Percentiles rank a stretch among this genome's conserved stretches.
phyloP scores from a whole-genome alignment of 306 rosid species.

The Trifolium fragiferum region DNA sequence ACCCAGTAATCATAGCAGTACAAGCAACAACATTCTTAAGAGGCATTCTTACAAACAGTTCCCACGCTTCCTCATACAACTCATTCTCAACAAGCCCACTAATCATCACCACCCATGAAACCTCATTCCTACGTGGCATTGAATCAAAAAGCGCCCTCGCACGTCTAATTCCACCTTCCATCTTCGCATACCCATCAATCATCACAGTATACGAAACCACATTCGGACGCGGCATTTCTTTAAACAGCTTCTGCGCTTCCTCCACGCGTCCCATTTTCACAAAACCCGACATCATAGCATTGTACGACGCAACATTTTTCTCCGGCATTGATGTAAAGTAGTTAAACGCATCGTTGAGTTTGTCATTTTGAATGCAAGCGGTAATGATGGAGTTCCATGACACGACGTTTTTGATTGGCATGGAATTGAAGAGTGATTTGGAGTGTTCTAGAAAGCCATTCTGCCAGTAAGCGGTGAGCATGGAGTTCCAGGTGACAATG shows the following conservation, averaged over 20 bases:
- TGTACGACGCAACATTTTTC: constrained; percentile 55
- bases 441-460: constrained; percentile 49
- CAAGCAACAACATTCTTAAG: constrained; percentile 47
- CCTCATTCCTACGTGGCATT: constrained; percentile 48
- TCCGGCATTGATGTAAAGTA: constrained; percentile 51
- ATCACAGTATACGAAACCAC: constrained; percentile 57
- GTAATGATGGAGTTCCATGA: constrained; percentile 65
- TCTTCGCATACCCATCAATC: constrained; percentile 55
- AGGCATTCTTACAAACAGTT: constrained; percentile 57
- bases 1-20: constrained; percentile 63
- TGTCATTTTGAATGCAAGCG: constrained; percentile 51
- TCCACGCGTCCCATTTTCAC: constrained; percentile 45
- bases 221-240: constrained; percentile 54
- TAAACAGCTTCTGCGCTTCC: constrained; percentile 59
- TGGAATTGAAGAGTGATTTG: constrained; percentile 44
- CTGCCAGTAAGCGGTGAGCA: constrained; percentile 58
- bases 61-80: constrained; percentile 54
- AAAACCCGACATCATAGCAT: constrained; percentile 56
- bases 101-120: constrained; percentile 65
- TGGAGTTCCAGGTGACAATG: constrained; percentile 58
- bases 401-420: constrained; percentile 54
- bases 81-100: constrained; percentile 57
- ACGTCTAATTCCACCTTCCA: constrained; percentile 44
- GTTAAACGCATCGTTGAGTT: constrained; percentile 47
- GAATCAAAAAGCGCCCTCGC: constrained; percentile 59